A percentile compares a stretch with the other conserved stretches of the same genome.
Evolutionary conservation across 371 early-diverging fungal species (phyloP).

Genomic region (Paraphysoderma sedebokerense): DNA sequence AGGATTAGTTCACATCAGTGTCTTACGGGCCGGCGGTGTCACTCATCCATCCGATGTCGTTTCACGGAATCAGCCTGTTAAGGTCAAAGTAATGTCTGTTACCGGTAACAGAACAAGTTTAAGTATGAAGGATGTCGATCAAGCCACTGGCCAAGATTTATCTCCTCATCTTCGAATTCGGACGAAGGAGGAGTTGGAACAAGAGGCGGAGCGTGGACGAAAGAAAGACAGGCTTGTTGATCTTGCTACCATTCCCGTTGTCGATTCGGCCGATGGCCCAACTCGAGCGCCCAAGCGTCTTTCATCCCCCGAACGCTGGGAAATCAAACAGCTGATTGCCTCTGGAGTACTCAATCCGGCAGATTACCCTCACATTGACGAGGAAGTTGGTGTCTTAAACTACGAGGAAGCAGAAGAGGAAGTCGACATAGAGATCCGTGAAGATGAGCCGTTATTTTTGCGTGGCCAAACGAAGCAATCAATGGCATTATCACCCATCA

Average conservation of each 20-base stretch:
- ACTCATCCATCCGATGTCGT: slow-evolving; percentile 67
- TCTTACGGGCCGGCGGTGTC: slow-evolving; percentile 47
- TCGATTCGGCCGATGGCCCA: too few species aligned
- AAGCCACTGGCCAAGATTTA: slow-evolving; percentile 71
- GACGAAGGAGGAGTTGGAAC: slow-evolving; percentile 39
- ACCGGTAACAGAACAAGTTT: slow-evolving; percentile 59
- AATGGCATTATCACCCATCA: slow-evolving; percentile 80
- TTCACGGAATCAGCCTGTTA: slow-evolving; percentile 51
- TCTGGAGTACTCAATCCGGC: slow-evolving; percentile 74
- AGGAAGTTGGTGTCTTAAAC: slow-evolving; percentile 38
- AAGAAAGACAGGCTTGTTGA: slow-evolving; percentile 41
- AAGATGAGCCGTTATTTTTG: slow-evolving; percentile 89
- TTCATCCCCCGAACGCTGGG: slow-evolving; percentile 92
- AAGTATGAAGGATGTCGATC: slow-evolving; percentile 91
- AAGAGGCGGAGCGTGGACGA: slow-evolving; percentile 22
- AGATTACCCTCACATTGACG: slow-evolving; percentile 74
- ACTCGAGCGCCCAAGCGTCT: slow-evolving; percentile 58
- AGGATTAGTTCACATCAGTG: slow-evolving; percentile 77
- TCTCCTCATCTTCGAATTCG: slow-evolving; percentile 39
- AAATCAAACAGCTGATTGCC: slow-evolving; percentile 90
- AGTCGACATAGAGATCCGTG: slow-evolving; percentile 86
- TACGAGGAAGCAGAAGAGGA: slow-evolving; percentile 84
- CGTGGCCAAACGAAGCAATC: slow-evolving; percentile 76
- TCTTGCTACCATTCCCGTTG: slow-evolving; percentile 30
- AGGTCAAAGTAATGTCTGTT: slow-evolving; percentile 84